phyloP scores from a whole-genome alignment of 2,329 filamentous ascomycete genomes.

The Fusarium stilboides region DNA sequence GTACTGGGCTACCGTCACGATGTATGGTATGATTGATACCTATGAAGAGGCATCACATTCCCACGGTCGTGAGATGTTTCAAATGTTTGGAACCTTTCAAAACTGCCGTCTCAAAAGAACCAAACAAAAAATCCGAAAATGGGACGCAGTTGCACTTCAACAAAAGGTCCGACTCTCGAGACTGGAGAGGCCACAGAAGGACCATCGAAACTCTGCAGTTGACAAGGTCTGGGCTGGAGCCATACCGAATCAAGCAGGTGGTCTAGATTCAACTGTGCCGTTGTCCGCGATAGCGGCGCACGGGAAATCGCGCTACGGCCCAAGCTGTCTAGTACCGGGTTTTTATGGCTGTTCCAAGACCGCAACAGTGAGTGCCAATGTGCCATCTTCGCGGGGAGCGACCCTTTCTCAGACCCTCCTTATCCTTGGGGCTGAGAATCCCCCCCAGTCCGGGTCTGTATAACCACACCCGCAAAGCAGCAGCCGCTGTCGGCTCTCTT shows the following conservation, averaged over 20 bases:
- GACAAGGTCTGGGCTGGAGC: conserved; percentile 24
- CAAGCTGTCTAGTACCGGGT: conserved; percentile 36
- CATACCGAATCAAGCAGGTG: conserved; percentile 41
- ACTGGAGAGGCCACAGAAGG: conserved; percentile 26
- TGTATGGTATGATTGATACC: background rate
- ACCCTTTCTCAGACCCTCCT: conserved; percentile 36
- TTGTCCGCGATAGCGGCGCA: conserved; percentile 33
- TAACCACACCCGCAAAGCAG: conserved; percentile 43
- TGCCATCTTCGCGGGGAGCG: conserved; percentile 40
- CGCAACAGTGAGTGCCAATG: conserved; percentile 25
- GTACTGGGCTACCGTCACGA: background rate
- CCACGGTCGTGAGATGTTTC: background rate
- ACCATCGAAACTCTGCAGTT: conserved; percentile 29
- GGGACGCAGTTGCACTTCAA: conserved; percentile 15
- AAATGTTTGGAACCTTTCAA: background rate
- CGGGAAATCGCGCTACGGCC: conserved; percentile 25
- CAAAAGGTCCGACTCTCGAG: conserved; percentile 48
- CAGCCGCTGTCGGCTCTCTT: conserved; percentile 41
- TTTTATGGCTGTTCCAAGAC: background rate
- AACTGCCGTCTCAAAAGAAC: conserved; percentile 11
- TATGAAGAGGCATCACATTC: background rate
- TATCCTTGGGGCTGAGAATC: conserved; percentile 39
- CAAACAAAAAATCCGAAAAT: conserved; percentile 16
- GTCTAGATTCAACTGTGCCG: conserved; percentile 29
- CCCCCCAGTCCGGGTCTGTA: conserved; percentile 36